A percentile compares a stretch with the other conserved stretches of the same genome.
Evolutionary conservation across 2,329 filamentous ascomycete species (phyloP).

Genomic region (Rhynchosporium graminicola): DNA sequence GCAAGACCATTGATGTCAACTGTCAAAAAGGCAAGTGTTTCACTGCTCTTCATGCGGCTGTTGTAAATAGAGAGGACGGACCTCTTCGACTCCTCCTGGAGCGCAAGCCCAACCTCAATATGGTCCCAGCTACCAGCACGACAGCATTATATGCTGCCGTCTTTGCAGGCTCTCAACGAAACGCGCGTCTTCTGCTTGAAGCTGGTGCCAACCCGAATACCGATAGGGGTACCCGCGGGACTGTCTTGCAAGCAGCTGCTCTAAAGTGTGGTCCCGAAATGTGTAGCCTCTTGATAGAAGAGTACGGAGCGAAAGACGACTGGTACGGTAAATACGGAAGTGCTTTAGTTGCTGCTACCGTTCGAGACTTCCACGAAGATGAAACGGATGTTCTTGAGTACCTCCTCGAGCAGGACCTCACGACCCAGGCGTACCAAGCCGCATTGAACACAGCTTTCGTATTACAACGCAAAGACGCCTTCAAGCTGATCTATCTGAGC

Average conservation of each 20-base stretch:
- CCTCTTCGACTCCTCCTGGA: not conserved
- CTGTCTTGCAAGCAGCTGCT: not conserved
- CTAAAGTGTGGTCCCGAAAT: not conserved
- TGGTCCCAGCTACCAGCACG: not conserved
- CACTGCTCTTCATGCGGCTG: not conserved
- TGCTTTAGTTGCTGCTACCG: not conserved
- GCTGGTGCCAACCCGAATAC: not conserved
- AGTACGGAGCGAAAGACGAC: not conserved
- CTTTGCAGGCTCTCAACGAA: not conserved
- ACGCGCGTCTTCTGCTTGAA: not conserved
- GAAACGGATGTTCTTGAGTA: not conserved
- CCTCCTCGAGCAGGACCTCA: not conserved
- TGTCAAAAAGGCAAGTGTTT: not conserved
- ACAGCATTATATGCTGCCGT: not conserved
- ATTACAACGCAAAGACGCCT: not conserved
- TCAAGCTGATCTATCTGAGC: not conserved
- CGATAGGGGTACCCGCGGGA: not conserved
- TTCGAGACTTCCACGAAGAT: not conserved
- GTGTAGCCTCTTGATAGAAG: not conserved
- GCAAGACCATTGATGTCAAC: not conserved
- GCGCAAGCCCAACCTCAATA: not conserved
- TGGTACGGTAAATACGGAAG: not conserved
- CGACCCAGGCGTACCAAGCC: not conserved
- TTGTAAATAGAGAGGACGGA: not conserved
- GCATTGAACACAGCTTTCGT: not conserved